Evolutionary conservation across 768 basidiomycete species (phyloP), one percentile per base, ranked within the genome.

Genomic region (Podaxis rugospora): DNA sequence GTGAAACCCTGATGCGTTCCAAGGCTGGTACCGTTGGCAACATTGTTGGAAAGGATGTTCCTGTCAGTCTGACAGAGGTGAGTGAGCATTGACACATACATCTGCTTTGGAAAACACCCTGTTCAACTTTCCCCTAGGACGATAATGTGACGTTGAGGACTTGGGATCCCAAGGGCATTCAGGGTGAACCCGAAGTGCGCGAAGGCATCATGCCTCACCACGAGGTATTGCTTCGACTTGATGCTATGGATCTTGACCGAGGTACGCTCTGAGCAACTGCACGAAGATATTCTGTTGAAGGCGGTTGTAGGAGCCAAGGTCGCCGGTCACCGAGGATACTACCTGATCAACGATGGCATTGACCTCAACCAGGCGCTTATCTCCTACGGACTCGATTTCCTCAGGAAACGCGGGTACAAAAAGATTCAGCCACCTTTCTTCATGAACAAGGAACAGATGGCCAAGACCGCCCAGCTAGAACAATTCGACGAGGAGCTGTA

Each of bases 401-500:
- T 99, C 56, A 83, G 93, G 37, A 83, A 81, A 56, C 82, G 80
- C 28, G 87, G 84, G 0, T 98, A 92, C 83, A 96, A 88, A 78
- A 98, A 96, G 76, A 85, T 98, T 53, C 93, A 95, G 72, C 92
- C 95, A 2, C 97, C 97, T 0, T 99, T 97, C 80, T 89, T 99
- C 81, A 98, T 99, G 90, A 94, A 93, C 80, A 95, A 94, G 74
- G 92, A 95, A 23, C 83, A 91, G 68, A 99, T 99, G 97, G 86
- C 85, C 60, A 96, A 97, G 79, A 98, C 97, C 0, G 97, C 97
- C 1, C 97, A 99, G 71, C 85, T 99, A 21, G 92, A 94, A 66
- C 94, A 98, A 74, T 99, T 98, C 67, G 97, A 99, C 71, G 97
- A 99, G 75, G 95, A 97, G 68, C 79, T 99, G 14, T 99, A 98